Percentiles rank a stretch among this genome's conserved stretches.
Evolutionary conservation across 257 asterid genomes (phyloP).

Genomic region (Solanum tarijense): DNA sequence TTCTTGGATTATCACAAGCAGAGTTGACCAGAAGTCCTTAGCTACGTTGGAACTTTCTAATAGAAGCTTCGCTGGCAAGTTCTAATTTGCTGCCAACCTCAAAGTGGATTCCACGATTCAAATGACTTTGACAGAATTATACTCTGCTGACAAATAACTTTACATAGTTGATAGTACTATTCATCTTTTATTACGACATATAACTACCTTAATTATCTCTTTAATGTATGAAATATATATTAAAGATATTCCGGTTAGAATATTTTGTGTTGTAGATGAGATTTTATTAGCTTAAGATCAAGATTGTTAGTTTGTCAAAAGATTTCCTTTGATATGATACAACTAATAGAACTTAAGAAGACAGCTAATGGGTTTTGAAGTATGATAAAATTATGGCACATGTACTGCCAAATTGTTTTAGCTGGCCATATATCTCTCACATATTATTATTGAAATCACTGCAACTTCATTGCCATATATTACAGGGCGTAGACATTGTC

Average conservation of each 20-base stretch:
- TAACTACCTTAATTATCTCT: neutral
- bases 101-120: neutral
- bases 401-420: neutral
- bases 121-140: neutral
- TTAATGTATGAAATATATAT: neutral
- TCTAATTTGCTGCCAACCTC: neutral
- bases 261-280: neutral
- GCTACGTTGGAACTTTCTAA: neutral
- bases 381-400: neutral
- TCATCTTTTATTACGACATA: neutral
- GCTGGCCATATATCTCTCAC: neutral
- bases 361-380: neutral
- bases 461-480: neutral
- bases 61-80: neutral
- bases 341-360: neutral
- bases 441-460: neutral
- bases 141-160: neutral
- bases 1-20: neutral
- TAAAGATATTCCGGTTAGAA: neutral
- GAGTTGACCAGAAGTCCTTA: neutral
- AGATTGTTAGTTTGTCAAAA: neutral
- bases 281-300: neutral
- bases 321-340: neutral
- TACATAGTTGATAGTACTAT: neutral
- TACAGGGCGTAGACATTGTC: neutral